phyloP scores from a whole-genome alignment of 768 basidiomycete genomes.

The Pleurotus tuber-regium region DNA sequence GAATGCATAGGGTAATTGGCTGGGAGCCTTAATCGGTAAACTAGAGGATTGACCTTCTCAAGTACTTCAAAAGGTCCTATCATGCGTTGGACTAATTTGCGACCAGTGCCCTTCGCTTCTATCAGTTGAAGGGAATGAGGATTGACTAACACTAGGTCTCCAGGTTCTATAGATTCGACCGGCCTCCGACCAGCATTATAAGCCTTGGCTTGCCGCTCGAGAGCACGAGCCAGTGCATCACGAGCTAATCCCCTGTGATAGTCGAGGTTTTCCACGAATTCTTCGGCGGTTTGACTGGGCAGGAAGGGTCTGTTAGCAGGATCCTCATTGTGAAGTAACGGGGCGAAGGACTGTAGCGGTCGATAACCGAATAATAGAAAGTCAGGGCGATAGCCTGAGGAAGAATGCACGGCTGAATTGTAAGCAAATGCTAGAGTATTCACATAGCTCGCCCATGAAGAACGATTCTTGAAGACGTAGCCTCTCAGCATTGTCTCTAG shows the following conservation, averaged over 20 bases:
- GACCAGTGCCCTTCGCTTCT: slow-evolving; percentile 17
- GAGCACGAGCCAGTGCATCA: slow-evolving; percentile 17
- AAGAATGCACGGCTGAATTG: slow-evolving; percentile 24
- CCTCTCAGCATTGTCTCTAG: slow-evolving; percentile 27
- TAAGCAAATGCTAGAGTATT: slow-evolving; percentile 26
- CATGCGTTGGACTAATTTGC: slow-evolving; percentile 20
- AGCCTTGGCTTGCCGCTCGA: slow-evolving; percentile 19
- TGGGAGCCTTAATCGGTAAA: slow-evolving; percentile 21
- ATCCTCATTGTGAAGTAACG: slow-evolving; percentile 1
- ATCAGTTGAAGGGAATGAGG: slow-evolving; percentile 23
- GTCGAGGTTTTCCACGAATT: slow-evolving; percentile 8
- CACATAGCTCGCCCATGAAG: slow-evolving; percentile 25
- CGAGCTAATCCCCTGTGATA: slow-evolving; percentile 8
- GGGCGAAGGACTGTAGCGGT: slow-evolving; percentile 14
- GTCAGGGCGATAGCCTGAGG: slow-evolving; percentile 24
- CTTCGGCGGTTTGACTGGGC: slow-evolving; percentile 12
- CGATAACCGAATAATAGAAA: slow-evolving; percentile 27
- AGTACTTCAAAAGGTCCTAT: slow-evolving; percentile 25
- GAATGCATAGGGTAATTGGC: slow-evolving; percentile 24
- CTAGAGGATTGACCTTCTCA: slow-evolving; percentile 21
- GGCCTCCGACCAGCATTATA: slow-evolving; percentile 19
- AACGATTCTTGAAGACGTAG: slow-evolving; percentile 20
- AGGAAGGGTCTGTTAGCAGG: slow-evolving; percentile 9
- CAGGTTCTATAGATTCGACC: too few species aligned
- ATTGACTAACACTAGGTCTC: slow-evolving; percentile 21